These are phyloP conservation scores for Colletotrichum sp. DNA, from an alignment of 2,329 filamentous ascomycete species.

Conservation along the genomic window DNA sequence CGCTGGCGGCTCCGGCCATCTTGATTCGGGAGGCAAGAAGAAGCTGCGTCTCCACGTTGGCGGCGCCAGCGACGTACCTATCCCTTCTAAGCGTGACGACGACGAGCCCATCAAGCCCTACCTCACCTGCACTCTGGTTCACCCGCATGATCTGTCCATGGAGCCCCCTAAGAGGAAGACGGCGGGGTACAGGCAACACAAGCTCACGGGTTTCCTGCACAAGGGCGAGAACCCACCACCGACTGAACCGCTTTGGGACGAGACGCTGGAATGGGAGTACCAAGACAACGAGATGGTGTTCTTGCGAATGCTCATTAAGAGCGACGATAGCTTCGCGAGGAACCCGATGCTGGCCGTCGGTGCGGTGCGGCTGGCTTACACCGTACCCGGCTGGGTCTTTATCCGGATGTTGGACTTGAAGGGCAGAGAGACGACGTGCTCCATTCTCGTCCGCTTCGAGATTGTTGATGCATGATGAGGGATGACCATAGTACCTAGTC, in stretches of 20 bases:
- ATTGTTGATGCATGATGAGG: constrained; percentile 42
- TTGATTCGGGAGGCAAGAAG: constrained; percentile 47
- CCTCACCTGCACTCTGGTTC: constrained; percentile 68
- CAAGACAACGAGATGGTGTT: constrained; percentile 72
- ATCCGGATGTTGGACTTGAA: constrained; percentile 69
- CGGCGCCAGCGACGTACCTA: constrained; percentile 66
- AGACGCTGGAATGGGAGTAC: constrained; percentile 71
- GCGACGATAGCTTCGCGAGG: constrained; percentile 64
- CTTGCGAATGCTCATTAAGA: constrained; percentile 69
- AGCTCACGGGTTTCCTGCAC: constrained; percentile 59
- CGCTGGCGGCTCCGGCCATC: constrained; percentile 55
- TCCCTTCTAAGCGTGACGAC: constrained; percentile 53
- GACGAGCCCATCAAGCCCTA: constrained; percentile 64
- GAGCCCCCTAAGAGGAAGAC: constrained; percentile 68
- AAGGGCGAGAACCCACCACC: constrained; percentile 61
- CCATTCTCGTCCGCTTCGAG: constrained; percentile 66
- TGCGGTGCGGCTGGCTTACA: constrained; percentile 65
- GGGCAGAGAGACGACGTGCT: constrained; percentile 67
- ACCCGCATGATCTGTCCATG: constrained; percentile 55
- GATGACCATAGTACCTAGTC: not conserved
- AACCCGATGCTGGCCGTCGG: constrained; percentile 69
- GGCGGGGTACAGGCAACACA: constrained; percentile 63
- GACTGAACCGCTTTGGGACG: constrained; percentile 70
- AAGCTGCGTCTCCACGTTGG: constrained; percentile 63
- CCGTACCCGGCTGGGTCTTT: constrained; percentile 64